These are phyloP conservation scores for Corymbia citriodora DNA, from an alignment of 441 rosid genomes.

Conservation along the genomic window DNA sequence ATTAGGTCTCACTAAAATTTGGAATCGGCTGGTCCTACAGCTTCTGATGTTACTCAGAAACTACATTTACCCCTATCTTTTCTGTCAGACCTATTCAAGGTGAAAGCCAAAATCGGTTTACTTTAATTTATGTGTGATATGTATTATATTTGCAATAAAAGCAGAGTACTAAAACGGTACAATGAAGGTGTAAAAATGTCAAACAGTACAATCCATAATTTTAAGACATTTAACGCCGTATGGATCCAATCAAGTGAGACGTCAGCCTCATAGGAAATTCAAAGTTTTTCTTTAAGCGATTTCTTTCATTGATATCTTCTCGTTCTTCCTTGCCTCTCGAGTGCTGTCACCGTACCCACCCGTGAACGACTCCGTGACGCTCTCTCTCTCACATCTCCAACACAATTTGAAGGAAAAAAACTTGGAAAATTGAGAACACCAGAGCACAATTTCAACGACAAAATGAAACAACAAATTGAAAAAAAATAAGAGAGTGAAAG, in stretches of 20 bases:
- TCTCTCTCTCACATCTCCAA: background rate
- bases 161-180: background rate
- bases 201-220: background rate
- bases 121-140: background rate
- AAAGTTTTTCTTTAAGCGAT: background rate
- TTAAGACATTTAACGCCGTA: background rate
- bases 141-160: background rate
- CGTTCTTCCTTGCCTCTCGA: background rate
- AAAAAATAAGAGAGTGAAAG: background rate
- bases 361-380: background rate
- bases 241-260: background rate
- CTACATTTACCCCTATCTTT: background rate
- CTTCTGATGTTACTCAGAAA: background rate
- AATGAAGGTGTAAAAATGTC: background rate
- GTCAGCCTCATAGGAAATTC: background rate
- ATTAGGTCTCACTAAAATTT: background rate
- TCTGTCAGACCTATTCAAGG: background rate
- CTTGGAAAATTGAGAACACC: background rate
- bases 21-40: rapidly evolving
- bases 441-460: background rate
- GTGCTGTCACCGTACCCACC: background rate
- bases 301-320: background rate
- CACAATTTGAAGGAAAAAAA: background rate
- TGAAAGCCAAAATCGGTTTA: background rate
- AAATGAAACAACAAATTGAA: background rate